Evolutionary conservation across 805 yeast species (phyloP).

Genomic region (Cyberlindnera veronae): DNA sequence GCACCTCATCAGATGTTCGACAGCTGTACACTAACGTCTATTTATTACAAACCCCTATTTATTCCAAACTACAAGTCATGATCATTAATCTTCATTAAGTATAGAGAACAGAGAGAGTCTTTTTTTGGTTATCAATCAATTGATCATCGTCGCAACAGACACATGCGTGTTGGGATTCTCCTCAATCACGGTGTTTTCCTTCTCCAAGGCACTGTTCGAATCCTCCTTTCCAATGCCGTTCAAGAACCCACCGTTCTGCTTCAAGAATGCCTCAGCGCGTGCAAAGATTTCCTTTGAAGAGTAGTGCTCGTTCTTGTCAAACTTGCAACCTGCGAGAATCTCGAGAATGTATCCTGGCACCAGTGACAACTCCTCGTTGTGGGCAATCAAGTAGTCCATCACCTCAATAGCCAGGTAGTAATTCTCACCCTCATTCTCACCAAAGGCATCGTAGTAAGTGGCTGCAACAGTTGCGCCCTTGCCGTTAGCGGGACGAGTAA

Average conservation of each 20-base stretch:
- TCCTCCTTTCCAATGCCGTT: slow-evolving; percentile 16
- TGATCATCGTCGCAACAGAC: slow-evolving; percentile 12
- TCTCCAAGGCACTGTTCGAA: slow-evolving; percentile 7
- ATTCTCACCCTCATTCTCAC: slow-evolving; percentile 53
- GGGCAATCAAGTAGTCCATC: slow-evolving; percentile 75
- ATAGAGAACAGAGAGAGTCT: slow-evolving; percentile 3
- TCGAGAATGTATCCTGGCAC: slow-evolving; percentile 59
- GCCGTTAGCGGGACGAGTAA: slow-evolving; percentile 24
- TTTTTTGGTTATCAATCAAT: slow-evolving; percentile 1
- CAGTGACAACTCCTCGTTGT: slow-evolving; percentile 72
- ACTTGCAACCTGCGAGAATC: slow-evolving; percentile 21
- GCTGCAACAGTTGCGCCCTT: slow-evolving; percentile 25
- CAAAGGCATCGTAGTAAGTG: slow-evolving; percentile 36
- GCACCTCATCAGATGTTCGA: no score
- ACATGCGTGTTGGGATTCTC: slow-evolving; percentile 10
- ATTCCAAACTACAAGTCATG: background rate
- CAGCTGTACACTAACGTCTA: no score
- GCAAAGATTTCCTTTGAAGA: slow-evolving; percentile 39
- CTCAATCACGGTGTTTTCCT: slow-evolving; percentile 17
- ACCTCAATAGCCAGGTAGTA: slow-evolving; percentile 91
- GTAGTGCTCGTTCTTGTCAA: slow-evolving; percentile 20
- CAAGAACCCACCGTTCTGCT: slow-evolving; percentile 24
- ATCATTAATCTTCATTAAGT: background rate
- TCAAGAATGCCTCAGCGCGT: slow-evolving; percentile 30
- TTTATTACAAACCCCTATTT: no score